Base-by-base conservation (phyloP, 78 protist species). In the Anaeramoeba flamelloides region DNA sequence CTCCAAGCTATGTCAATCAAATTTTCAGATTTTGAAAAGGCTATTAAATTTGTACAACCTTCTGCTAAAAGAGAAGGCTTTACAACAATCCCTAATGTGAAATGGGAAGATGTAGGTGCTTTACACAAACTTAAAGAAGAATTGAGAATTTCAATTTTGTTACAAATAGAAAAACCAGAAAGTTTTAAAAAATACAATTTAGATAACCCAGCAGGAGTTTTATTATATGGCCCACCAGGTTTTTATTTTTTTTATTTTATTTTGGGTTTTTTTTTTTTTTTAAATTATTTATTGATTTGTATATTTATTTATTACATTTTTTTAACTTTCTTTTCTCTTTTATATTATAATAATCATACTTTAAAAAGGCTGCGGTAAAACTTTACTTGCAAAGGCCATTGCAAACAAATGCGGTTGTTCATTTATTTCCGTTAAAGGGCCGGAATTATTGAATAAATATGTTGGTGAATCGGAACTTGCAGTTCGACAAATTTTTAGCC, bases 191-290 rank as follows among this genome's bases (percentile, higher is more conserved):
- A 53, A 53, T 53, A 53, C 17, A 53, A 53, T 53, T 53, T 53
- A 53, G 17, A 53, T 26, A 17, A 26, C 8, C 34, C 69, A 53
- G 8, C 69, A 53, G 99, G 99, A 32, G 98, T 96, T 36, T 89
- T 98, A 74, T 96, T 97, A 95, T 98, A 93, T 81, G 99, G 99
- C 33, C 98, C 98, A 26, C 98, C 98, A 0, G 98, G 69, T n/a
- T n/a, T n/a, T n/a, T n/a, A n/a, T n/a, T n/a, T n/a, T n/a, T n/a
- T n/a, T n/a, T n/a, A n/a, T n/a, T n/a, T n/a, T n/a, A n/a, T n/a
- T n/a, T n/a, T n/a, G n/a, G n/a, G n/a, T n/a, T n/a, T n/a, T n/a
- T n/a, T n/a, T n/a, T n/a, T n/a, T n/a, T n/a, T n/a, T n/a, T n/a
- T n/a, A n/a, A n/a, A n/a, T n/a, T n/a, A n/a, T n/a, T n/a, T n/a